Percentiles rank a stretch among this genome's conserved stretches.
phyloP scores from a whole-genome alignment of 2,329 filamentous ascomycete species.

The Colletotrichum scovillei region DNA sequence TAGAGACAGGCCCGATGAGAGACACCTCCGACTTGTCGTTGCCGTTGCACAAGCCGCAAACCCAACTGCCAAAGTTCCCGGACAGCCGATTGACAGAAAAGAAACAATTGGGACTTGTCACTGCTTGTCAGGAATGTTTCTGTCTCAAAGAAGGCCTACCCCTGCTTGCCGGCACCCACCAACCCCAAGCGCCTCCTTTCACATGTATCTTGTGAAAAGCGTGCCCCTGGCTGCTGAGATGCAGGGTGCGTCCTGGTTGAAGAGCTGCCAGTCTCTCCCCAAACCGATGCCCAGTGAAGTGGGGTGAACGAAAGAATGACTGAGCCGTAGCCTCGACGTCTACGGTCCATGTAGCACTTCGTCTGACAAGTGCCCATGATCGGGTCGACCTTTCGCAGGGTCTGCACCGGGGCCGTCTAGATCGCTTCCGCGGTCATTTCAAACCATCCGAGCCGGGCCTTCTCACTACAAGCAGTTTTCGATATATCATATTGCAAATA shows the following conservation, averaged over 20 bases:
- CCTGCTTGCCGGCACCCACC: conserved; percentile 25
- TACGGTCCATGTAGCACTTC: conserved; percentile 25
- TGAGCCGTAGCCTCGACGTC: conserved; percentile 22
- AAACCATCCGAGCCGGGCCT: background rate
- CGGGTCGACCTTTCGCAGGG: background rate
- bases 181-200: conserved; percentile 21
- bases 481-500: conserved; percentile 21
- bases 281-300: background rate
- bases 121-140: conserved; percentile 25
- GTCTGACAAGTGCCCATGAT: conserved; percentile 23
- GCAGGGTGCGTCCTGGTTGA: conserved; percentile 21
- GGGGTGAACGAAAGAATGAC: conserved; percentile 11
- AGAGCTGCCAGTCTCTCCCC: conserved; percentile 16
- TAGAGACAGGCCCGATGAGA: conserved; percentile 27
- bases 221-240: background rate
- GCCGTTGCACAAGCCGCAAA: background rate
- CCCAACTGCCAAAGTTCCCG: background rate
- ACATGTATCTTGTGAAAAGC: conserved; percentile 22
- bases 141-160: conserved; percentile 23
- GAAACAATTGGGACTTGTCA: conserved; percentile 25
- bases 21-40: conserved; percentile 23
- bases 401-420: conserved; percentile 2
- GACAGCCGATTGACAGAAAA: conserved; percentile 11
- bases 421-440: conserved; percentile 37
- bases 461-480: conserved; percentile 1